Evolutionary conservation across 1,284 basidiomycete species (phyloP).

Genomic region (Trametes polyzona): DNA sequence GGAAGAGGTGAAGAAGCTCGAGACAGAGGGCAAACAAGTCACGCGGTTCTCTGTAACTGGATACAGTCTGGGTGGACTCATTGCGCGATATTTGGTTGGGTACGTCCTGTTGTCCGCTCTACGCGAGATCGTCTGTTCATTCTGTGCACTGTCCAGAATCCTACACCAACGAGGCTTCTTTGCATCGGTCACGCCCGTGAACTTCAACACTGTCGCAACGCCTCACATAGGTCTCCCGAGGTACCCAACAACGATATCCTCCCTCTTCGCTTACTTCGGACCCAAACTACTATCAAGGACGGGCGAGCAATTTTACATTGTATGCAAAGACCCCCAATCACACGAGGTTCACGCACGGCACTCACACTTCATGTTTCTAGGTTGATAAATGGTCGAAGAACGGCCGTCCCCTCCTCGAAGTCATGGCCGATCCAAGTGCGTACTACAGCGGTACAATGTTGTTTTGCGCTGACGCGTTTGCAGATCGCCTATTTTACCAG

Average conservation of each 20-base stretch:
- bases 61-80: slow-evolving; percentile 82
- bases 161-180: slow-evolving; percentile 75
- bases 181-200: slow-evolving; percentile 65
- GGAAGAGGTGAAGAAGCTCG: slow-evolving; percentile 55
- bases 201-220: slow-evolving; percentile 84
- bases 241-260: slow-evolving; percentile 66
- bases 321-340: neutral
- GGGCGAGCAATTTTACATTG: slow-evolving; percentile 56
- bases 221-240: slow-evolving; percentile 75
- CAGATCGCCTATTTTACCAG: slow-evolving; percentile 79
- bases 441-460: neutral
- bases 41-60: slow-evolving; percentile 74
- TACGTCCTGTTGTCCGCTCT: slow-evolving; percentile 32
- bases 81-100: slow-evolving; percentile 81
- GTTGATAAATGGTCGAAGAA: slow-evolving; percentile 75
- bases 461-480: neutral
- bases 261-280: slow-evolving; percentile 62
- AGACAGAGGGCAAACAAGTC: slow-evolving; percentile 57
- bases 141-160: slow-evolving; percentile 43
- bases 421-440: slow-evolving; percentile 86
- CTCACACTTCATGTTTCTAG: neutral
- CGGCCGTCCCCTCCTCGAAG: slow-evolving; percentile 74
- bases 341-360: neutral
- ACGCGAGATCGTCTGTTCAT: neutral
- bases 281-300: slow-evolving; percentile 81